These are phyloP conservation scores for Cystobasidium onofrii DNA, from an alignment of 768 basidiomycete genomes.

Conservation along the genomic window DNA sequence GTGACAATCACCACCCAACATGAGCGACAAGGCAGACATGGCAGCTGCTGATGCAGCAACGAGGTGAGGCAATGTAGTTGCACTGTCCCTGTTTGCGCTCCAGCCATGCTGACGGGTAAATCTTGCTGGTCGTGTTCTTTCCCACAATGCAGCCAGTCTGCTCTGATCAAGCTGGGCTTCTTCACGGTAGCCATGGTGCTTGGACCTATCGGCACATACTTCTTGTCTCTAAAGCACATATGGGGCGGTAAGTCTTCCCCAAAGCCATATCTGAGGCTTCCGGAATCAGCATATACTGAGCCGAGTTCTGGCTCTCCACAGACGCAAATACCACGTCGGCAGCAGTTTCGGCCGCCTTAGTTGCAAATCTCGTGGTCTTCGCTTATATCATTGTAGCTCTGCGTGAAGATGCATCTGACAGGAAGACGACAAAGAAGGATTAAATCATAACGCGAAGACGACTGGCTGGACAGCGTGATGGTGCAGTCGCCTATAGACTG, in stretches of 20 bases:
- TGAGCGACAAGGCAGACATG: not conserved
- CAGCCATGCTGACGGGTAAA: not conserved
- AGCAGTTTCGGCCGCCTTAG: constrained; percentile 47
- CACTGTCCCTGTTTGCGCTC: not conserved
- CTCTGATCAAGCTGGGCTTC: constrained; percentile 46
- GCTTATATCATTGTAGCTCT: constrained; percentile 47
- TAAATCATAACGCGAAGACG: not conserved
- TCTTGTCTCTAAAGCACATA: constrained; percentile 42
- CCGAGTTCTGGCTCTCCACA: not conserved
- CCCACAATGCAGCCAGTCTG: constrained; percentile 33
- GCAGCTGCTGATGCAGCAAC: constrained; percentile 4
- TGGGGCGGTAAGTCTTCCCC: constrained; percentile 33
- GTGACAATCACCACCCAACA: not conserved
- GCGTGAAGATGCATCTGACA: constrained; percentile 41
- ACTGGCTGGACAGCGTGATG: too few species aligned
- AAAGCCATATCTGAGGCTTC: not conserved
- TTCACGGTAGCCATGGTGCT: constrained; percentile 47
- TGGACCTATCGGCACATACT: constrained; percentile 47
- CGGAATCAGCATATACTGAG: not conserved
- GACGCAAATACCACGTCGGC: constrained; percentile 41
- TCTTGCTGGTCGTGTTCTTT: not conserved
- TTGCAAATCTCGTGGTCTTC: constrained; percentile 47
- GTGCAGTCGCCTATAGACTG: too few species aligned
- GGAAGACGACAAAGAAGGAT: constrained; percentile 16
- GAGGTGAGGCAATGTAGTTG: not conserved